Percentiles rank a stretch among this genome's conserved stretches.
These are phyloP conservation scores for Nicotiana benthamiana DNA, from an alignment of 257 asterid species.

Conservation along the genomic window DNA sequence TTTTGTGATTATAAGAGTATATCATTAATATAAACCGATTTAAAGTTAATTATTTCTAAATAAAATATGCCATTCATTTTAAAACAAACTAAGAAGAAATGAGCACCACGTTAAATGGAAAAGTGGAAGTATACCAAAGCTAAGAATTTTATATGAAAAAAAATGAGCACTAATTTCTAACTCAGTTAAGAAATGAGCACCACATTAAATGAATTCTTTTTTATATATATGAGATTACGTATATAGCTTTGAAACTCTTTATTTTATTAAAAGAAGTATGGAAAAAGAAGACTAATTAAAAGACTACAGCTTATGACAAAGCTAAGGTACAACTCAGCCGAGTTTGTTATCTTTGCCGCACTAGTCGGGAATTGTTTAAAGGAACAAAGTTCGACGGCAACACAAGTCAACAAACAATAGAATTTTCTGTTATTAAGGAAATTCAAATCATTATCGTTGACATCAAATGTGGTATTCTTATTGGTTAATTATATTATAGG, in stretches of 20 bases:
- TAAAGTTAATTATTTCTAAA: neutral
- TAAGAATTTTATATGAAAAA: too few relatives aligned
- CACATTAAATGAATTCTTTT: too few relatives aligned
- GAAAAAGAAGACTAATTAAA: neutral
- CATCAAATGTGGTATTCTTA: neutral
- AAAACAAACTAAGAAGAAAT: too few relatives aligned
- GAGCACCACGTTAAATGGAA: neutral
- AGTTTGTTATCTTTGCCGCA: neutral
- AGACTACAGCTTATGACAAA: neutral
- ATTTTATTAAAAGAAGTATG: neutral
- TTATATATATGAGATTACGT: neutral
- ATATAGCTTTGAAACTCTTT: neutral
- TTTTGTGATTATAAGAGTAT: neutral
- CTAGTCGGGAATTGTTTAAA: neutral
- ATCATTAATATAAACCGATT: neutral
- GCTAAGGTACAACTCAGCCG: neutral
- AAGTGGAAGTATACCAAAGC: neutral
- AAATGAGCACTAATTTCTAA: too few relatives aligned
- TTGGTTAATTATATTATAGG: neutral
- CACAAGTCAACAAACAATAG: constrained; percentile 2
- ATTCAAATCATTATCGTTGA: neutral
- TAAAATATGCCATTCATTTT: too few relatives aligned
- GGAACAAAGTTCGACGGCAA: neutral
- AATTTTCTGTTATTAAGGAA: neutral
- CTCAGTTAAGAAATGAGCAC: too few relatives aligned